phyloP scores from a whole-genome alignment of 805 yeast species.

The Alloascoidea hylecoeti region DNA sequence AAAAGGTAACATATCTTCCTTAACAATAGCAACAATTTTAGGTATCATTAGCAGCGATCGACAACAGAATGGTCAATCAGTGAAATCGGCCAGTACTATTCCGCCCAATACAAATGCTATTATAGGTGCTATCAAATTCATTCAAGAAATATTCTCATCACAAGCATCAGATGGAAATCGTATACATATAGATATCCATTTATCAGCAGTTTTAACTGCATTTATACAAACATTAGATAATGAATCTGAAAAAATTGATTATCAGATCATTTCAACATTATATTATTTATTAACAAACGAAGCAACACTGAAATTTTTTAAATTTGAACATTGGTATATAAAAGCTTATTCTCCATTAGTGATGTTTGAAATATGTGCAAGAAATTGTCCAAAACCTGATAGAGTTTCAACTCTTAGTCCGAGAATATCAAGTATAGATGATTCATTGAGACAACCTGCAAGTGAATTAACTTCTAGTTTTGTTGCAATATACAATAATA shows the following conservation, averaged over 20 bases:
- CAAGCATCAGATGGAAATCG: conserved; percentile 14
- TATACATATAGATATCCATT: conserved; percentile 14
- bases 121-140: conserved; percentile 24
- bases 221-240: conserved; percentile 18
- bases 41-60: conserved; percentile 10
- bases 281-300: conserved; percentile 23
- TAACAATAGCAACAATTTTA: conserved; percentile 7
- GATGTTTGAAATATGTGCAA: conserved; percentile 13
- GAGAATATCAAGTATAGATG: conserved; percentile 4
- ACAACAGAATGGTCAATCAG: conserved; percentile 6
- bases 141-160: conserved; percentile 18
- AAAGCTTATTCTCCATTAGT: conserved; percentile 23
- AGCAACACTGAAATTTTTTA: conserved; percentile 12
- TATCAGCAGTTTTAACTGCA: conserved; percentile 19
- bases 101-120: conserved; percentile 17
- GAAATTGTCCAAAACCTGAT: conserved; percentile 4
- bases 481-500: too few species aligned
- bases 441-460: conserved; percentile 6
- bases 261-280: conserved; percentile 25
- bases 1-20: conserved; percentile 14
- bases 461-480: conserved; percentile 15
- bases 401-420: conserved; percentile 7
- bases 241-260: conserved; percentile 23
- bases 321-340: conserved; percentile 17
- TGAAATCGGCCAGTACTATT: conserved; percentile 2